Evolutionary conservation across 116 monocot species (phyloP).

Genomic region (Dioscorea cayenensis): DNA sequence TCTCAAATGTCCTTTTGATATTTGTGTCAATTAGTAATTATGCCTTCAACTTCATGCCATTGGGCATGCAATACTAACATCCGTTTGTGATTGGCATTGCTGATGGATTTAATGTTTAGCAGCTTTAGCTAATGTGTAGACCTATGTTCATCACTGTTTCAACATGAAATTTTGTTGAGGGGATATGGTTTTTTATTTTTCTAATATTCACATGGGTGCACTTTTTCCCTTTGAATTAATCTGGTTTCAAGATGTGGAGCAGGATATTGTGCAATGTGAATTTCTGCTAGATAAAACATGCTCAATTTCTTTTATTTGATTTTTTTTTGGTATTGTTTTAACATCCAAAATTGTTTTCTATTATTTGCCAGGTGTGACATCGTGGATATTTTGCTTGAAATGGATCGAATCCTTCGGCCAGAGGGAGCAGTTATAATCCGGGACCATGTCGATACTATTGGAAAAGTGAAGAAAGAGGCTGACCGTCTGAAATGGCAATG

Average conservation of each 20-base stretch:
- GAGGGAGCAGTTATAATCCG: slow-evolving; percentile 76
- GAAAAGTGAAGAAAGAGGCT: slow-evolving; percentile 50
- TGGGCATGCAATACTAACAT: background rate
- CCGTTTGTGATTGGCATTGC: background rate
- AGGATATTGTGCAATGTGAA: no score
- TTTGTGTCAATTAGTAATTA: background rate
- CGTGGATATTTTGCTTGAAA: slow-evolving; percentile 73
- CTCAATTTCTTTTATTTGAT: no score
- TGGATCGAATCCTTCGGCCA: slow-evolving; percentile 84
- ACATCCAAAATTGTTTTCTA: background rate
- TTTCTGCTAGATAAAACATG: background rate
- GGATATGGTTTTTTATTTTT: no score
- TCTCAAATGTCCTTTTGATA: background rate
- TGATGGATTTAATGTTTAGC: background rate
- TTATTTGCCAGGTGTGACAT: slow-evolving; percentile 62
- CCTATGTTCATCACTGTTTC: background rate
- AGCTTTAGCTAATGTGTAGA: background rate
- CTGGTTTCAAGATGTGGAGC: no score
- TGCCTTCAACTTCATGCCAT: background rate
- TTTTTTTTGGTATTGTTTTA: background rate
- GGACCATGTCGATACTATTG: slow-evolving; percentile 67
- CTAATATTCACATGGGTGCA: no score
- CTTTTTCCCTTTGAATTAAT: no score
- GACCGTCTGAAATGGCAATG: slow-evolving; percentile 63
- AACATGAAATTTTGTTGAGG: no score